Percentiles rank a stretch among this genome's conserved stretches.
Evolutionary conservation across 352 stramenopile genomes (phyloP).

Genomic region (Pythium periplocum): DNA sequence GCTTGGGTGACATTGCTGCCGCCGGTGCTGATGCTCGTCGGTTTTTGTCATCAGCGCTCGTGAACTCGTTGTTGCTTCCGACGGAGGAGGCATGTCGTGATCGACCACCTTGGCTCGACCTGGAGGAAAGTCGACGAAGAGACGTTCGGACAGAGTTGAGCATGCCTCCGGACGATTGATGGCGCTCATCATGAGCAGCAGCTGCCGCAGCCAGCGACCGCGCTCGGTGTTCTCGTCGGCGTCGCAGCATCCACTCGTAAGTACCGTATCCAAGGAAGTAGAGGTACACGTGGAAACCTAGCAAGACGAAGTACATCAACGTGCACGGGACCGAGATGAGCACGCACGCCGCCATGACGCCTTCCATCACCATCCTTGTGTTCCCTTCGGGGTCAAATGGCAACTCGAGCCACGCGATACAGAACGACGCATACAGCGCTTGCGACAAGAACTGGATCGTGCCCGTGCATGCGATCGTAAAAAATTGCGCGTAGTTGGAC

Average conservation of each 20-base stretch:
- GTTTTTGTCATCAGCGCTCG: slow-evolving; percentile 13
- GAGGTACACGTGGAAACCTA: slow-evolving; percentile 80
- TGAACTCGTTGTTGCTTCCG: slow-evolving; percentile 33
- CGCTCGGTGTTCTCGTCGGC: slow-evolving; percentile 59
- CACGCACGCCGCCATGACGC: slow-evolving; percentile 41
- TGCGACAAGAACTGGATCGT: slow-evolving; percentile 68
- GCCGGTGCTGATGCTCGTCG: neutral
- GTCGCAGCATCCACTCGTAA: slow-evolving; percentile 86
- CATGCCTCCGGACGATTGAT: too few species aligned
- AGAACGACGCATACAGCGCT: slow-evolving; percentile 38
- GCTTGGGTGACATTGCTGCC: too few species aligned
- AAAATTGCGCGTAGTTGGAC: slow-evolving; percentile 85
- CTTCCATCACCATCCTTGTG: slow-evolving; percentile 31
- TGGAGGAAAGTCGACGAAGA: too few species aligned
- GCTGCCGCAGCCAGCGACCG: slow-evolving; percentile 5
- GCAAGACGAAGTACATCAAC: slow-evolving; percentile 81
- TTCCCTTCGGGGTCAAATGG: slow-evolving; percentile 19
- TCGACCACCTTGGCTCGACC: neutral
- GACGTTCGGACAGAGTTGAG: too few species aligned
- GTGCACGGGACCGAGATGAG: slow-evolving; percentile 73
- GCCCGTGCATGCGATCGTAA: slow-evolving; percentile 68
- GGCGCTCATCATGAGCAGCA: neutral
- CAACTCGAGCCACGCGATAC: slow-evolving; percentile 54
- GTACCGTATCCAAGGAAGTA: slow-evolving; percentile 77
- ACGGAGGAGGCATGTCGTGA: slow-evolving; percentile 33